Conservation (phyloP, 768 basidiomycete species). For the Crassisporium funariophilum region DNA sequence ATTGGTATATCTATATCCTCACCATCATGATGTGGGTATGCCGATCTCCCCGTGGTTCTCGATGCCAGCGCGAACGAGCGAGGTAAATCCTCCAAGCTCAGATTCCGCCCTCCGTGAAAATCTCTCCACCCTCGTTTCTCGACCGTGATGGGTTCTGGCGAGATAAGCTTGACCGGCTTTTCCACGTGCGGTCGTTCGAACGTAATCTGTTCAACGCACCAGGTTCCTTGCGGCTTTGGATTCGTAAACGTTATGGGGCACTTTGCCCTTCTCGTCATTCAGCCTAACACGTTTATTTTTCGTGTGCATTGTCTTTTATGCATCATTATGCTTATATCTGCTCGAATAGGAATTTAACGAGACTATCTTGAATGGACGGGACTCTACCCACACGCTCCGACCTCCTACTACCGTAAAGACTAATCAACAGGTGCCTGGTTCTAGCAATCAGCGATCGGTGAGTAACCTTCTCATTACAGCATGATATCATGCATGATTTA, state of each 20-base stretch:
- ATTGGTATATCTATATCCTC: conserved; percentile 6
- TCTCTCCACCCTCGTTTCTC: conserved; percentile 17
- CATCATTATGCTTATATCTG: too few species aligned
- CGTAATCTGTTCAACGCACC: conserved; percentile 13
- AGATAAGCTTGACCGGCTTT: conserved; percentile 17
- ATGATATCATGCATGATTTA: conserved; percentile 22
- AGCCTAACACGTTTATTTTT: neutral
- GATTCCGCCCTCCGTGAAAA: conserved; percentile 23
- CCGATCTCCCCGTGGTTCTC: conserved; percentile 7
- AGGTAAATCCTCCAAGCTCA: conserved; percentile 24
- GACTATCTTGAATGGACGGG: conserved; percentile 14
- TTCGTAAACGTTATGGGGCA: neutral
- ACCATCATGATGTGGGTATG: conserved; percentile 12
- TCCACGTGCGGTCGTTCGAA: conserved; percentile 15
- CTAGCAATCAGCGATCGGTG: conserved; percentile 25
- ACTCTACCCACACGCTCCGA: conserved; percentile 13
- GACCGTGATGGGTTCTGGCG: too few species aligned
- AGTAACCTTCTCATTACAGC: conserved; percentile 18
- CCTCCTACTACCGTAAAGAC: conserved; percentile 17
- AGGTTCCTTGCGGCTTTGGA: neutral
- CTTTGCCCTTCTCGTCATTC: neutral
- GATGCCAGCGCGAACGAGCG: conserved; percentile 9
- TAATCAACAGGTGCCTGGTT: conserved; percentile 20
- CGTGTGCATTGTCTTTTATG: conserved; percentile 1
- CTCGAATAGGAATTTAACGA: conserved; percentile 21